phyloP scores from a whole-genome alignment of 116 monocot genomes.

The Iris pallida region DNA sequence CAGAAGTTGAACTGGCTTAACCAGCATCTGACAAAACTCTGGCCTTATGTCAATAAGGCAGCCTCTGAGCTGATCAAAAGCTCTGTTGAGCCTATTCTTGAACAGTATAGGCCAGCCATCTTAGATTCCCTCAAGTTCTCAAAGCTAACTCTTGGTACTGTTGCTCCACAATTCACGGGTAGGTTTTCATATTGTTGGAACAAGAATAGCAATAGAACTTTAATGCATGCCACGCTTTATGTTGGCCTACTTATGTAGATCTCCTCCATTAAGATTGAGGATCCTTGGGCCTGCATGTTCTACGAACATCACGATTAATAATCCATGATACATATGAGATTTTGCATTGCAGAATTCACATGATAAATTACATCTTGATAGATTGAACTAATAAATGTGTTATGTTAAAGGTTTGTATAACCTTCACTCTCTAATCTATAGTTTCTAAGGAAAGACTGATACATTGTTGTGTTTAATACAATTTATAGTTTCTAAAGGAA shows the following conservation, averaged over 20 bases:
- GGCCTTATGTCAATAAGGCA: slow-evolving; percentile 97
- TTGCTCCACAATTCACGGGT: slow-evolving; percentile 99
- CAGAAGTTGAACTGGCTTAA: slow-evolving; percentile 98
- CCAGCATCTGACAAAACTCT: slow-evolving; percentile 66
- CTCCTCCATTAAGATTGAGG: too few species aligned
- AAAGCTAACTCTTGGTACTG: slow-evolving; percentile 93
- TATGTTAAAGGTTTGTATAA: too few species aligned
- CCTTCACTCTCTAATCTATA: too few species aligned
- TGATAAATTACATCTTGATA: not conserved
- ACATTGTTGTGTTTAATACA: too few species aligned
- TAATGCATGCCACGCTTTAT: too few species aligned
- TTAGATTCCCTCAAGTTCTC: slow-evolving; percentile 85
- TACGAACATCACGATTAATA: too few species aligned
- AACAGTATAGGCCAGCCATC: slow-evolving; percentile 72
- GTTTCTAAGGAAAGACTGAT: too few species aligned
- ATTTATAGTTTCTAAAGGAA: too few species aligned
- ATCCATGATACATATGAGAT: too few species aligned
- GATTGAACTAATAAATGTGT: not conserved
- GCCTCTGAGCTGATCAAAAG: slow-evolving; percentile 86
- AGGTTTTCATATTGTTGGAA: slow-evolving; percentile 6
- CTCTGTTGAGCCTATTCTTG: slow-evolving; percentile 86
- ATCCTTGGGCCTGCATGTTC: too few species aligned
- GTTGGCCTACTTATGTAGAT: too few species aligned
- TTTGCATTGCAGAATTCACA: not conserved
- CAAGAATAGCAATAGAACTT: too few species aligned